These are phyloP conservation scores for Aspergillus piperis DNA, from an alignment of 2,329 filamentous ascomycete species.

Conservation along the genomic window DNA sequence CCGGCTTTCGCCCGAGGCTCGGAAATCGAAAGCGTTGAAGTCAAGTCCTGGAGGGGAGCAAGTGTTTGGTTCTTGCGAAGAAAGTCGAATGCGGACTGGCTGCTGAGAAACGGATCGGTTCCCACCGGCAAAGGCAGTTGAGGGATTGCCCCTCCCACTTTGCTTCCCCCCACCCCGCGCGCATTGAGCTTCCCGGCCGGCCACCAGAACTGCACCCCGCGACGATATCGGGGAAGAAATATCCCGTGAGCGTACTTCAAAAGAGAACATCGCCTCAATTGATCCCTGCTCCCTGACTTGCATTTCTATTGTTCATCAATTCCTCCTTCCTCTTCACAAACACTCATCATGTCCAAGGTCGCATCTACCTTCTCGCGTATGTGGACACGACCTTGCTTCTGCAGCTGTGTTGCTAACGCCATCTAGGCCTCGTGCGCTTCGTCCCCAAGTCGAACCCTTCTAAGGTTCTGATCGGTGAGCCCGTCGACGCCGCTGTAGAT, in stretches of 20 bases:
- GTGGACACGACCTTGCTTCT: slow-evolving; percentile 4
- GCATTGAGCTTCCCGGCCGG: neutral
- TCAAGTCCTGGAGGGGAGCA: neutral
- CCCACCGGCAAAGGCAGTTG: neutral
- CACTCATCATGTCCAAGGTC: slow-evolving; percentile 35
- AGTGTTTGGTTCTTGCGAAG: neutral
- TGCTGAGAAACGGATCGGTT: neutral
- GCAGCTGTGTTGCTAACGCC: slow-evolving; percentile 4
- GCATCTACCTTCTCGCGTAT: slow-evolving; percentile 42
- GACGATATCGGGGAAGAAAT: slow-evolving; percentile 28
- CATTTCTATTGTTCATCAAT: neutral
- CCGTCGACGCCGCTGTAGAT: slow-evolving; percentile 55
- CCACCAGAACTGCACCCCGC: neutral
- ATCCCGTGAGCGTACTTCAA: slow-evolving; percentile 17
- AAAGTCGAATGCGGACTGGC: neutral
- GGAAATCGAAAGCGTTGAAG: neutral
- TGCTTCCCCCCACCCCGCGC: neutral
- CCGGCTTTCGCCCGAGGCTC: slow-evolving; percentile 14
- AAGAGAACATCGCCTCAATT: neutral
- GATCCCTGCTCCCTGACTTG: neutral
- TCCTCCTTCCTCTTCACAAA: neutral
- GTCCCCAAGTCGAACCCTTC: slow-evolving; percentile 53
- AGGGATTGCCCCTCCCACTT: neutral
- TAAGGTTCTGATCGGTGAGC: slow-evolving; percentile 59
- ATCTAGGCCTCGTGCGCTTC: slow-evolving; percentile 62